Evolutionary conservation across 2,329 filamentous ascomycete genomes (phyloP), one percentile per base, ranked within the genome.

Genomic region (Fusarium verrucosum): DNA sequence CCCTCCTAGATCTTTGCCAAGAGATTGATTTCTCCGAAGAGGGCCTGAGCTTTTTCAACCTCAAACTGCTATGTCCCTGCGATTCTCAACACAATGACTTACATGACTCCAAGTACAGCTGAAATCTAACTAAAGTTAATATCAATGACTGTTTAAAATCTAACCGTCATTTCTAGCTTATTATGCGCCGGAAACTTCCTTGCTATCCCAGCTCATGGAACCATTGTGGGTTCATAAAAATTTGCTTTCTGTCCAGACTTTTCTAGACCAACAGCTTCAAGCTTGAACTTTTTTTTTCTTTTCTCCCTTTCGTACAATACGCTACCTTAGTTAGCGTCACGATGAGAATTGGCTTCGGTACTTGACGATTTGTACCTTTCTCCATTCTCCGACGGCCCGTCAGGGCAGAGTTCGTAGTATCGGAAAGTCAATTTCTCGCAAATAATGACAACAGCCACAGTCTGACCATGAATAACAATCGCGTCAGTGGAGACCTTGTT

Each of bases 1-100:
- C 37, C 61, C 51, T 58, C 51, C 46, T 36, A 52, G 61, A 58
- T 66, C 58, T 55, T 26, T 56, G 68, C 63, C 68, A 69, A 70
- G 63, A 70, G 50, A 68, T 58, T 58, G 55, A 45, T 65, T 58
- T 69, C 54, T 58, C 63, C 66, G 62, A 69, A 69, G 20, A 54
- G 36, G 45, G 47, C 59, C 40, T 40, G 60, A 43, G 46, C 47
- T 56, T 61, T 60, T 36, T 40, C 41, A 32, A 36, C 40, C 40
- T 44, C 46, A 40, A n/a, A n/a, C n/a, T n/a, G n/a, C n/a, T n/a
- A n/a, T n/a, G n/a, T n/a, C n/a, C n/a, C 26, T 20, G 28, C 25
- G 26, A 37, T 23, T 13, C 35, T 37, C 32, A 37, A 32, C 13
- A 45, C 33, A 32, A 25, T 23, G 25, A 38, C 28, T 23, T 30